These are phyloP conservation scores for Claviceps sp. DNA, from an alignment of 2,329 filamentous ascomycete species.

Conservation along the genomic window DNA sequence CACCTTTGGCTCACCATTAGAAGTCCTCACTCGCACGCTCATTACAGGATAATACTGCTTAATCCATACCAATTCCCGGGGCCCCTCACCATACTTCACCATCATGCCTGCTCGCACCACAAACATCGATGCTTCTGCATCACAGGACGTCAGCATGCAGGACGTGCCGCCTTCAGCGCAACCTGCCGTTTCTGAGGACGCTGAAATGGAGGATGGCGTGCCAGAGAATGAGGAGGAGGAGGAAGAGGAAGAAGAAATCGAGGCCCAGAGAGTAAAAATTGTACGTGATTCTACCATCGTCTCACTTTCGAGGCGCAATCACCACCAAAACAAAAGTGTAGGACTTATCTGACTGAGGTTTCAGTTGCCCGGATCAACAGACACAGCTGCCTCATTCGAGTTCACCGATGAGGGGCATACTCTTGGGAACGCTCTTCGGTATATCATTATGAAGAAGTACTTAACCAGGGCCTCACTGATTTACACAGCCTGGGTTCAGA, in stretches of 20 bases:
- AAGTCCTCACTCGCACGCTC: too few species aligned
- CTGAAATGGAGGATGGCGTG: conserved; percentile 17
- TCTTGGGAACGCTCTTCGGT: conserved; percentile 83
- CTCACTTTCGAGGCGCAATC: neutral
- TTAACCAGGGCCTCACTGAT: conserved; percentile 16
- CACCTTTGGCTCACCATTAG: neutral
- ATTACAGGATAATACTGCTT: neutral
- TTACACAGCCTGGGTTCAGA: neutral
- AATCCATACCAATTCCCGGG: neutral
- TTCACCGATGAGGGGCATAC: conserved; percentile 92
- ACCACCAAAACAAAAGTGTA: neutral
- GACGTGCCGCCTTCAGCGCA: conserved; percentile 29
- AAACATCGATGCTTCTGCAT: conserved; percentile 16
- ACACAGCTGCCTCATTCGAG: conserved; percentile 87
- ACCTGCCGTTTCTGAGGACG: conserved; percentile 20
- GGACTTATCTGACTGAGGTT: neutral
- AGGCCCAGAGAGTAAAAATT: conserved; percentile 46
- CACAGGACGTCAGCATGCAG: conserved; percentile 29
- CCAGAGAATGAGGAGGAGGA: conserved; percentile 14
- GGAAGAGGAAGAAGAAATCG: conserved; percentile 32
- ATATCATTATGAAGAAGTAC: conserved; percentile 97
- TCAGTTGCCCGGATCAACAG: conserved; percentile 72
- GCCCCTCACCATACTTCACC: neutral
- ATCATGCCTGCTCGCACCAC: conserved; percentile 29
- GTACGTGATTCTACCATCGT: conserved; percentile 25